Percentiles rank a stretch among this genome's conserved stretches.
phyloP scores from a whole-genome alignment of 192 early-diverging fungal genomes.

The Endogone sp. region DNA sequence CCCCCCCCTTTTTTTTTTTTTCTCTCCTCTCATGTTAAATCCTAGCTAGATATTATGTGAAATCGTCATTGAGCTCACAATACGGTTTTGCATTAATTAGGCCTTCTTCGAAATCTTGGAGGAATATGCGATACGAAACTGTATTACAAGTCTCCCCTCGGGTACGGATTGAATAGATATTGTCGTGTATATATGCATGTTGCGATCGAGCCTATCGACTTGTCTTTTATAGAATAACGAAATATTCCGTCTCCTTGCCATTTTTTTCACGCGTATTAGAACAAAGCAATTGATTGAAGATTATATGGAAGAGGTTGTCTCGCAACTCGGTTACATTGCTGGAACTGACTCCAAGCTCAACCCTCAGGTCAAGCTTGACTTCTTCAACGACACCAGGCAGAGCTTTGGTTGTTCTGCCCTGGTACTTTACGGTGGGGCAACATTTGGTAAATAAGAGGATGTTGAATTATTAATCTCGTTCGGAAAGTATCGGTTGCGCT shows the following conservation, averaged over 20 bases:
- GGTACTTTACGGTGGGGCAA: slow-evolving; percentile 66
- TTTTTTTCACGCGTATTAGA: slow-evolving; percentile 15
- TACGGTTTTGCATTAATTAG: slow-evolving; percentile 14
- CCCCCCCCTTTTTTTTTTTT: no score
- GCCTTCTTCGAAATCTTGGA: slow-evolving; percentile 70
- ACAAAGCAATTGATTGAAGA: slow-evolving; percentile 76
- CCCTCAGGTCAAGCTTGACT: slow-evolving; percentile 56
- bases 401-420: slow-evolving; percentile 74
- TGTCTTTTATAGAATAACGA: no score
- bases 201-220: no score
- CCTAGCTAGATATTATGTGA: neutral
- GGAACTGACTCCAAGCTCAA: slow-evolving; percentile 33
- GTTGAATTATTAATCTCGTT: neutral
- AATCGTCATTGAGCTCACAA: neutral
- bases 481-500: neutral
- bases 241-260: no score
- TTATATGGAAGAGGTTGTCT: slow-evolving; percentile 67
- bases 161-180: slow-evolving; percentile 23
- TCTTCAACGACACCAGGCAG: slow-evolving; percentile 71
- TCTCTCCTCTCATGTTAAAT: no score
- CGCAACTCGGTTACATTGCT: slow-evolving; percentile 52
- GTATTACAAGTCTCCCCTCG: slow-evolving; percentile 53
- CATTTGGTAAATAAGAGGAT: slow-evolving; percentile 49
- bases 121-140: slow-evolving; percentile 63
- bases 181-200: no score